Evolutionary conservation across 2,329 filamentous ascomycete genomes (phyloP).

Genomic region (Rhinocladiella similis): DNA sequence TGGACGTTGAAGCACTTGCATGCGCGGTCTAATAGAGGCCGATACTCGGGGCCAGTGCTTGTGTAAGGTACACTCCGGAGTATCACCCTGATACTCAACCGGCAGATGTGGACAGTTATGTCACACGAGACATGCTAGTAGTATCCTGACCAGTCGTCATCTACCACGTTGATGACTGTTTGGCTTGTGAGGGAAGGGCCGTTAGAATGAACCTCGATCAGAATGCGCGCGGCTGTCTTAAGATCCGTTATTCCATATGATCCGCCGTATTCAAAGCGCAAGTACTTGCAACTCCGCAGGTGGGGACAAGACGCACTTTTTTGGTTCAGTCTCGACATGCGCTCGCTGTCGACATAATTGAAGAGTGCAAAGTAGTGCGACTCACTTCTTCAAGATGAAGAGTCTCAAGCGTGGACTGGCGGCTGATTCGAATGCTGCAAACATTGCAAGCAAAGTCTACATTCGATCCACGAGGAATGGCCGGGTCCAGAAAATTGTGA

Average conservation of each 20-base stretch:
- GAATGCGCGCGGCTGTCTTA: neutral
- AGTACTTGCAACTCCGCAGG: neutral
- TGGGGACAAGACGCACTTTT: neutral
- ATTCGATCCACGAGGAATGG: constrained; percentile 92
- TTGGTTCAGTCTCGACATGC: neutral
- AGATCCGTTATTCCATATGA: neutral
- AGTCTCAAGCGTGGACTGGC: constrained; percentile 61
- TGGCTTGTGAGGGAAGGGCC: neutral
- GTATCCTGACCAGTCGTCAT: neutral
- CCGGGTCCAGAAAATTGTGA: constrained; percentile 98
- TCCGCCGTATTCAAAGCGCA: neutral
- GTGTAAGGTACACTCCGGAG: neutral
- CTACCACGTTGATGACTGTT: neutral
- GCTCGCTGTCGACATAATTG: too few species aligned
- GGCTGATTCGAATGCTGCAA: constrained; percentile 60
- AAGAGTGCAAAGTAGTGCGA: neutral
- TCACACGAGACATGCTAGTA: neutral
- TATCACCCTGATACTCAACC: too few species aligned
- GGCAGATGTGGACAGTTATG: too few species aligned
- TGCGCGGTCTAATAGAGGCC: too few species aligned
- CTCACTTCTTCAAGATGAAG: constrained; percentile 49
- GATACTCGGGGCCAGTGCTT: too few species aligned
- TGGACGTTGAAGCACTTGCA: neutral
- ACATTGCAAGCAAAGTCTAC: constrained; percentile 92
- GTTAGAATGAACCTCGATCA: too few species aligned